Conservation (phyloP, 2,329 filamentous ascomycete species). For the Aureobasidium sp. region DNA sequence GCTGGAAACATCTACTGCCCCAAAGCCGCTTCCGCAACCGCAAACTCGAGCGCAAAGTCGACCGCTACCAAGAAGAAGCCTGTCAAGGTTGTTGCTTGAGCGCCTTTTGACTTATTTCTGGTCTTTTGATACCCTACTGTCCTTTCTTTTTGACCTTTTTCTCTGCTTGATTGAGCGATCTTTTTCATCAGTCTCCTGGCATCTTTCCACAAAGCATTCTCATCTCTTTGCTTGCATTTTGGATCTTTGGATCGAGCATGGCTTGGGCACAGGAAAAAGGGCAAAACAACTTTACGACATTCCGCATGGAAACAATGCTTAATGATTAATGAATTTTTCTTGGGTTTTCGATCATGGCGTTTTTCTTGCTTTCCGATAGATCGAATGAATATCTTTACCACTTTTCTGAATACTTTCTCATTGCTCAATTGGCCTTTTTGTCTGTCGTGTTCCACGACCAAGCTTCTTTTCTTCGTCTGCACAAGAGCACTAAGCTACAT, state of each 20-base stretch:
- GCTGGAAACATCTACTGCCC: slow-evolving; percentile 29
- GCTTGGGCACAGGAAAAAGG: not conserved
- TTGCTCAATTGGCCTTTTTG: no score
- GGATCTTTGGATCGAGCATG: not conserved
- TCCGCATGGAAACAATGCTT: not conserved
- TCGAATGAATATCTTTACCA: not conserved
- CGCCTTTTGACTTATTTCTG: not conserved
- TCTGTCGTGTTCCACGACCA: no score
- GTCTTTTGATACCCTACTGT: not conserved
- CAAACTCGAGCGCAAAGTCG: not conserved
- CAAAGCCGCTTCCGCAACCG: not conserved
- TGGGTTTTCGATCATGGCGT: not conserved
- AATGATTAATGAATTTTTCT: not conserved
- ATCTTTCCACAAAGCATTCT: not conserved
- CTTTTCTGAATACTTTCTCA: no score
- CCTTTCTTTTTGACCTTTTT: not conserved
- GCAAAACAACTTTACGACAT: not conserved
- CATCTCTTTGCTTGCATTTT: not conserved
- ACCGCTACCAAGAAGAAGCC: slow-evolving; percentile 2
- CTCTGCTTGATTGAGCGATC: not conserved
- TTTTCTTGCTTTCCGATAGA: not conserved
- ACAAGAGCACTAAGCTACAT: no score
- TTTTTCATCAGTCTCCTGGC: not conserved
- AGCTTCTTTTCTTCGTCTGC: no score
- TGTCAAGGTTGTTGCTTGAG: not conserved